Base-by-base conservation (phyloP, 371 early-diverging fungal species). In the Mucor indicus region DNA sequence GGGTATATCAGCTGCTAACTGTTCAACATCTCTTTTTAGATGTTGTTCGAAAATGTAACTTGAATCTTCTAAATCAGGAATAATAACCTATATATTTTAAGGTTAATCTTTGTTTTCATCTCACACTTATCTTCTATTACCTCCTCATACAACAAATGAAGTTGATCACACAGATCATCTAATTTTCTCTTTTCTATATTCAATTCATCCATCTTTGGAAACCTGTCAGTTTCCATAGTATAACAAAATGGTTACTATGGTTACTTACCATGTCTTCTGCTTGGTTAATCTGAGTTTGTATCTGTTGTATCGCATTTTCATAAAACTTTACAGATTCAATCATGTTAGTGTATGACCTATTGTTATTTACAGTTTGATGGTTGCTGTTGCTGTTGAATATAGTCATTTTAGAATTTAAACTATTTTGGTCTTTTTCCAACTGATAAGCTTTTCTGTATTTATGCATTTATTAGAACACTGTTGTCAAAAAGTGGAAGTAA, bases 101-200 rank as follows among this genome's bases (percentile, higher is more conserved):
- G n/a, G n/a, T n/a, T n/a, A 6, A 19, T 13, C 12, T 23, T 6
- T 33, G 9, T 16, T 35, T 17, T 22, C 42, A 15, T 45, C 13
- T 21, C 33, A 40, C 30, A 10, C 21, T 10, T n/a, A 27, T 25
- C 30, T 2, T 11, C 1, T 32, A 25, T 43, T 33, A 72, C 74
- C 55, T 73, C 55, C 17, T 73, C 65, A 38, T 64, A 69, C 17
- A 73, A 37, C n/a, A 35, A 17, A 27, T 62, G 62, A 16, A 73
- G 32, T 20, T 64, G 53, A 4, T 49, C 43, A 46, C 70, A 73
- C 20, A 53, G 44, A 13, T 31, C 42, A 35, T 73, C 65, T 36
- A 73, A 36, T 25, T 53, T 59, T 16, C 40, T n/a, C 42, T 69
- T 73, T 41, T 67, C 59, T 21, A 17, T 20, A 29, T 44, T 48